These are phyloP conservation scores for Cudoniella acicularis DNA, from an alignment of 495 filamentous ascomycete species.

Conservation along the genomic window DNA sequence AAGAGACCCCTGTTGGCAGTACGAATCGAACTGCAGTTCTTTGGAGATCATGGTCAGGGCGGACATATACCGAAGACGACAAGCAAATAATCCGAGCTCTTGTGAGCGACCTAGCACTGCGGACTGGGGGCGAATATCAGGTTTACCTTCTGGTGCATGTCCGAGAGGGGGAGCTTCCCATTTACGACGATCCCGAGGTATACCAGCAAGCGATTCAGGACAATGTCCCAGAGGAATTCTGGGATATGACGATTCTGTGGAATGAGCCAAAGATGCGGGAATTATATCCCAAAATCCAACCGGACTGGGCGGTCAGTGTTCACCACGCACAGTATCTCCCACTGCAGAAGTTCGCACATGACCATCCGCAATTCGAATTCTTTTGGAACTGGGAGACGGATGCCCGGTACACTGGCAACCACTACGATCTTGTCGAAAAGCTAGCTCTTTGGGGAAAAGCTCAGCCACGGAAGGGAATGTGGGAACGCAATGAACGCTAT, in stretches of 20 bases:
- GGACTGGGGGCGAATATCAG: conserved; percentile 73
- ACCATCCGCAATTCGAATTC: conserved; percentile 67
- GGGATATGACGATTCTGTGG: conserved; percentile 65
- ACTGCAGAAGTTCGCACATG: conserved; percentile 62
- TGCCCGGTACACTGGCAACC: conserved; percentile 64
- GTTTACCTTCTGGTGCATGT: conserved; percentile 74
- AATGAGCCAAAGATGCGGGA: conserved; percentile 52
- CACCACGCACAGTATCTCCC: conserved; percentile 53
- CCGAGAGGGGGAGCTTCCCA: conserved; percentile 51
- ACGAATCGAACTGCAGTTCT: conserved; percentile 60
- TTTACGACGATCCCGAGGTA: conserved; percentile 49
- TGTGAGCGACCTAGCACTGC: conserved; percentile 66
- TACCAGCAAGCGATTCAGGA: conserved; percentile 51
- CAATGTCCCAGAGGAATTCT: conserved; percentile 61
- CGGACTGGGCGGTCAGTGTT: conserved; percentile 36
- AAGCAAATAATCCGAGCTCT: conserved; percentile 67
- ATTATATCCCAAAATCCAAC: conserved; percentile 53
- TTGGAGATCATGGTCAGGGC: conserved; percentile 64
- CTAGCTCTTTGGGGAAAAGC: conserved; percentile 53
- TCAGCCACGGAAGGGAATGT: conserved; percentile 64
- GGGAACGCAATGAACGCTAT: conserved; percentile 72
- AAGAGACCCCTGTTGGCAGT: background rate
- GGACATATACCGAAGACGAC: conserved; percentile 67
- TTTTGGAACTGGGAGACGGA: conserved; percentile 79
- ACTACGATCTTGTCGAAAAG: conserved; percentile 65